Base-by-base conservation (phyloP, 2,329 filamentous ascomycete species). In the Drechslera avenae region DNA sequence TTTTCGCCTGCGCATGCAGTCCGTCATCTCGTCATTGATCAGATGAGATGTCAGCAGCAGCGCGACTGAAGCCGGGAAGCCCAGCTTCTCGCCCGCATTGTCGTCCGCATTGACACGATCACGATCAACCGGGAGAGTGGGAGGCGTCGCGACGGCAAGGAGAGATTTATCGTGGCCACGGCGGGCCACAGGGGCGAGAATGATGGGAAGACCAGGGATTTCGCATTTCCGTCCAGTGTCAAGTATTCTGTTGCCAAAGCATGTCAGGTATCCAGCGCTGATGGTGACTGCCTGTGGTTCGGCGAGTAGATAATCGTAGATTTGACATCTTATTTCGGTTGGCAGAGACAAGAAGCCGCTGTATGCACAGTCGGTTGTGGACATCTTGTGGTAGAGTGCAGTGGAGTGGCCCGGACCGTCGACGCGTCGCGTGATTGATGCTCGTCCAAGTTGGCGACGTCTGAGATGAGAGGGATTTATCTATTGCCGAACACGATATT, bases 271-370 rank as follows among this genome's bases (percentile, higher is more conserved):
- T 21, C 71, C 72, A 16, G 67, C 72, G 39, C 71, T 68, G n/a
- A 78, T 69, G 13, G 75, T 77, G 26, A 77, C 67, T 13, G 58
- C 55, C 21, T 69, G 62, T 26, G 62, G 54, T 46, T 75, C 71
- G 48, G 68, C 61, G 18, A 76, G 64, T 14, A 73, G 69, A 49
- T 71, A 71, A 28, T 71, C 66, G 63, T 77, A 78, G 41, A 78
- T 76, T 13, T 70, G 62, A 31, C 76, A 74, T 36, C 75, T 69
- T 18, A 78, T 56, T 60, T 78, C 75, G 16, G 69, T 63, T 4
- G 75, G 75, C 12, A 77, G 40, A 5, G 56, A 55, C 16, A 64
- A 53, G 33, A 66, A 57, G 31, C 52, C 58, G 31, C 60, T 57
- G 37, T 56, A 48, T 13, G 33, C 32, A 40, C 37, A 44, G 14